Conservation (phyloP, 306 rosid genomes). For the Prinsepia uniflora region DNA sequence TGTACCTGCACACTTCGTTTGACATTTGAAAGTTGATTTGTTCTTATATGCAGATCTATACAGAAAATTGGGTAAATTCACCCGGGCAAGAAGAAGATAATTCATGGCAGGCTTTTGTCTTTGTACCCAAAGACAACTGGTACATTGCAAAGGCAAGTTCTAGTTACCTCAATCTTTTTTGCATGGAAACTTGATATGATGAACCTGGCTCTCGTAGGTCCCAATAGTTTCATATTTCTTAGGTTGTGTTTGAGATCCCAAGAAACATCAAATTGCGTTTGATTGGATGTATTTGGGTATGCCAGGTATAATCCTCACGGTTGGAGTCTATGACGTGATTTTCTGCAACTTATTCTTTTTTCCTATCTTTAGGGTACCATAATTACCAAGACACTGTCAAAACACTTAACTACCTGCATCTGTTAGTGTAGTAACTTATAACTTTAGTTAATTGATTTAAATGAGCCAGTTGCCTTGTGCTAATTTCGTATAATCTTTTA, state of each 20-base stretch:
- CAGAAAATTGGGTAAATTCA: slow-evolving; percentile 93
- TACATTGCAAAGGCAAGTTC: slow-evolving; percentile 61
- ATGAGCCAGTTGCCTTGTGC: neutral
- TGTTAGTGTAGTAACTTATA: neutral
- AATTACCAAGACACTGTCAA: neutral
- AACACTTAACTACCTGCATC: neutral
- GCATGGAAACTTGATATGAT: neutral
- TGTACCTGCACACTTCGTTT: neutral
- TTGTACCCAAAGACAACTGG: slow-evolving; percentile 78
- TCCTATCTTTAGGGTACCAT: neutral
- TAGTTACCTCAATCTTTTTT: neutral
- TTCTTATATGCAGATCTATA: slow-evolving; percentile 61
- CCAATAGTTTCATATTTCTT: neutral
- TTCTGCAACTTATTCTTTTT: neutral
- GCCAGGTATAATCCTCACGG: neutral
- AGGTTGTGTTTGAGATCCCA: neutral
- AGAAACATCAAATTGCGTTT: neutral
- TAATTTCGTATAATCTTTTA: slow-evolving; percentile 24
- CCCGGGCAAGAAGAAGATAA: slow-evolving; percentile 87
- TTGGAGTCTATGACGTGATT: neutral
- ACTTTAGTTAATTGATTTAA: neutral
- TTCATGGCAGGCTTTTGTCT: slow-evolving; percentile 79
- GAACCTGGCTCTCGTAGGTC: neutral
- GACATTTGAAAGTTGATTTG: neutral
- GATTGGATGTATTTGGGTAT: neutral